A percentile compares a stretch with the other conserved stretches of the same genome.
These are phyloP conservation scores for Vigna radiata DNA, from an alignment of 306 rosid genomes.

Conservation along the genomic window DNA sequence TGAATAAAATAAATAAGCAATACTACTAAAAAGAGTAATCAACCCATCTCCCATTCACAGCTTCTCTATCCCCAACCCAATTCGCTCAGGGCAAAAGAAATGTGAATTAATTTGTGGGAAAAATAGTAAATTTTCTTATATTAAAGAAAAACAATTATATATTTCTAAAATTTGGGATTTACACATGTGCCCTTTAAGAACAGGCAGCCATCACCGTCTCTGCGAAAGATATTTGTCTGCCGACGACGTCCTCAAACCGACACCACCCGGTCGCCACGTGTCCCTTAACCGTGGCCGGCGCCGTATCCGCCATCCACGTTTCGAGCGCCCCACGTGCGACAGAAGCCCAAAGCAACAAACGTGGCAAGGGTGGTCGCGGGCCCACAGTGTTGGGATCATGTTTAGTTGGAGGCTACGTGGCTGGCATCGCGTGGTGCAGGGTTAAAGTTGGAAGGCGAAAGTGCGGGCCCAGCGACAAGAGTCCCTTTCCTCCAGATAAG, in stretches of 20 bases:
- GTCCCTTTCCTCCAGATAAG: slow-evolving; percentile 49
- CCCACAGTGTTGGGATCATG: slow-evolving; percentile 24
- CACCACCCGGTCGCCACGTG: slow-evolving; percentile 42
- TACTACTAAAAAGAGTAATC: too few species aligned
- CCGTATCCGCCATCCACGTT: slow-evolving; percentile 30
- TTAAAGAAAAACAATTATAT: not conserved
- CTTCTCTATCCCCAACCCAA: too few species aligned
- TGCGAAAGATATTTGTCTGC: slow-evolving; percentile 39
- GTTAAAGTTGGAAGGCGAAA: slow-evolving; percentile 25
- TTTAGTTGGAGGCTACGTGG: slow-evolving; percentile 30
- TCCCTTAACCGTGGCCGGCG: not conserved
- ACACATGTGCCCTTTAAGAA: not conserved
- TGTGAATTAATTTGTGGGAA: too few species aligned
- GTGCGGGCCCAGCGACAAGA: slow-evolving; percentile 45
- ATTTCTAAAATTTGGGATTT: not conserved
- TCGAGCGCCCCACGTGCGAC: slow-evolving; percentile 39
- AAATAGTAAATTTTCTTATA: not conserved
- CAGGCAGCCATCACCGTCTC: not conserved
- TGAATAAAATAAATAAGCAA: too few species aligned
- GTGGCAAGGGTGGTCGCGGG: not conserved
- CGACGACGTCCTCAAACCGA: slow-evolving; percentile 33
- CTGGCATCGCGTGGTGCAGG: slow-evolving; percentile 31
- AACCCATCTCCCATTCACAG: too few species aligned
- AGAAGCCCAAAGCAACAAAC: slow-evolving; percentile 2
- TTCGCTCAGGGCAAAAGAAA: too few species aligned